A percentile compares a stretch with the other conserved stretches of the same genome.
Conservation (phyloP, 306 rosid genomes). For the Fragaria nilgerrensis region DNA sequence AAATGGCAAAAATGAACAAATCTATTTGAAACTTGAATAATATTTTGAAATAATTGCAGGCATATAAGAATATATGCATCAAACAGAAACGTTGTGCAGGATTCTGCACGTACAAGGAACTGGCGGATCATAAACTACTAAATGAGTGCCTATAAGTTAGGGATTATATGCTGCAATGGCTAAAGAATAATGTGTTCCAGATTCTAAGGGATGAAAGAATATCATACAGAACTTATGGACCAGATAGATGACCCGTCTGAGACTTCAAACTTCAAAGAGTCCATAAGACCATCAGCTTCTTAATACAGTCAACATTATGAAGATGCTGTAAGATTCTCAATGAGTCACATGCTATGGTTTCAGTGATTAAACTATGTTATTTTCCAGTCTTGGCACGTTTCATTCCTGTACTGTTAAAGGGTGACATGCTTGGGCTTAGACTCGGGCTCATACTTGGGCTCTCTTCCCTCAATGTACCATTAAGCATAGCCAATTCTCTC, state of each 20-base stretch:
- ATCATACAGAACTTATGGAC: background rate
- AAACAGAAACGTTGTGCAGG: no score
- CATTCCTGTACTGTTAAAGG: background rate
- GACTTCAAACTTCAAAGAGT: background rate
- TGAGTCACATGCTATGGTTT: background rate
- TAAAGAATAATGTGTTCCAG: no score
- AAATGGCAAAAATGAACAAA: no score
- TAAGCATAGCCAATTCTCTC: background rate
- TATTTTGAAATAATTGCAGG: no score
- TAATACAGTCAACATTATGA: background rate
- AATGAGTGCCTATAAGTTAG: no score
- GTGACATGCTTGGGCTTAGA: background rate
- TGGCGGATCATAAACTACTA: no score
- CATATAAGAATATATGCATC: no score
- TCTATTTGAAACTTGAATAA: no score
- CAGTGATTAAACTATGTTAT: no score
- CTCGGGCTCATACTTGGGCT: background rate
- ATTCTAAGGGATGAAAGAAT: background rate
- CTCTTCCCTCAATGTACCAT: background rate
- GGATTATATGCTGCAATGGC: no score
- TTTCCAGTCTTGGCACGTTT: background rate
- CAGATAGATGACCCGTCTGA: background rate
- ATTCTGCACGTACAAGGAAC: no score
- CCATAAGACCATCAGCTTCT: background rate
- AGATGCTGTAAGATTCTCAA: background rate